A percentile compares a stretch with the other conserved stretches of the same genome.
These are phyloP conservation scores for Trichophyton benhamiae DNA, from an alignment of 2,329 filamentous ascomycete genomes.

Conservation along the genomic window DNA sequence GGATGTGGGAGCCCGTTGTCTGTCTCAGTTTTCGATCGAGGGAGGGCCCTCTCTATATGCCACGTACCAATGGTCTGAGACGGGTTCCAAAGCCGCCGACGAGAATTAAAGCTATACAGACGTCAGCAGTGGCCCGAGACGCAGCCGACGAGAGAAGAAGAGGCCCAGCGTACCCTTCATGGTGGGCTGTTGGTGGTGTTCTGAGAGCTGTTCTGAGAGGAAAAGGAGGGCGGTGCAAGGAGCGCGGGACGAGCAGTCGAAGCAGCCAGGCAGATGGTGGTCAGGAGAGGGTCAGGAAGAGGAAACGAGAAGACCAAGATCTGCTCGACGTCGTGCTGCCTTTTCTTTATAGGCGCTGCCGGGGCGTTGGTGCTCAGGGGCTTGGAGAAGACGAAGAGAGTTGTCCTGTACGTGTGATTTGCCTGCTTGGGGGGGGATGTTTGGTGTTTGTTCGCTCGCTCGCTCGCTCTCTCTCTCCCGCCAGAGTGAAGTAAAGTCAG, in stretches of 20 bases:
- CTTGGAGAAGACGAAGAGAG: not conserved
- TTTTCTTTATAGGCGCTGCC: no score
- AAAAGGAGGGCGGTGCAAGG: not conserved
- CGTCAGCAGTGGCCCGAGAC: conserved; percentile 13
- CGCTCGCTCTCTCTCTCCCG: not conserved
- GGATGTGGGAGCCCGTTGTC: not conserved
- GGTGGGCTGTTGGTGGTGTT: conserved; percentile 11
- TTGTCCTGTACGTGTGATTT: not conserved
- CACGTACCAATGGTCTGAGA: conserved; percentile 79
- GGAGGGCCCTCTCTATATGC: conserved; percentile 9
- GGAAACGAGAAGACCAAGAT: not conserved
- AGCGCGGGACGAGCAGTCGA: not conserved
- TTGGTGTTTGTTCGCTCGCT: no score
- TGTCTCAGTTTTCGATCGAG: not conserved
- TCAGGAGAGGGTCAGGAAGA: not conserved
- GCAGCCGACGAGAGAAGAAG: conserved; percentile 1
- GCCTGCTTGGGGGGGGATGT: no score
- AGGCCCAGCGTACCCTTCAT: conserved; percentile 34
- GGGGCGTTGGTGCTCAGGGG: not conserved
- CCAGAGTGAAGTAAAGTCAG: not conserved
- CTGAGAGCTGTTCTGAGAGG: not conserved
- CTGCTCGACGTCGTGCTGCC: not conserved
- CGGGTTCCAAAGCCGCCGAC: conserved; percentile 98
- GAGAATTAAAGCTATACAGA: conserved; percentile 73
- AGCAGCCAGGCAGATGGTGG: not conserved